Evolutionary conservation across 2,329 filamentous ascomycete species (phyloP).

Genomic region (Penicillium frequentans): DNA sequence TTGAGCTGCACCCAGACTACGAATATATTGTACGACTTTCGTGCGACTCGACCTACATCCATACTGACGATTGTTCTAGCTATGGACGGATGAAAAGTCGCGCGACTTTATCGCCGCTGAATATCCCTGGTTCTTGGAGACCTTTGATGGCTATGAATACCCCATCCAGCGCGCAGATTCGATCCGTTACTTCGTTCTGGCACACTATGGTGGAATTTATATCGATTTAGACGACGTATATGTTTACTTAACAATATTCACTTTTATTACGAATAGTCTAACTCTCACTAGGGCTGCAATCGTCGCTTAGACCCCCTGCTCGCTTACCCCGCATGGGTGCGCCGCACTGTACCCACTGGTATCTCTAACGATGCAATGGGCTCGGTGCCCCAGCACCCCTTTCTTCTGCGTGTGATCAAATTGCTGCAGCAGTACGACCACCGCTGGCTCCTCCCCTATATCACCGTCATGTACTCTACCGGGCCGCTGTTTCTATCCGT

Average conservation of each 20-base stretch:
- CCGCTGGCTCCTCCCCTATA: conserved; percentile 69
- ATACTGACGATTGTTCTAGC: conserved; percentile 46
- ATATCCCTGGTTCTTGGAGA: conserved; percentile 75
- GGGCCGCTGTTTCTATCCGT: conserved; percentile 75
- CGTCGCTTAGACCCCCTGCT: conserved; percentile 67
- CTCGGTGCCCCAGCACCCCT: conserved; percentile 68
- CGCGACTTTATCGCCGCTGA: conserved; percentile 70
- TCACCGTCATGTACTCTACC: conserved; percentile 77
- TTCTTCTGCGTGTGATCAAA: conserved; percentile 70
- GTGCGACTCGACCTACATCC: background rate
- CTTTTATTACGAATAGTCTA: background rate
- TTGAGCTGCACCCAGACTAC: conserved; percentile 67
- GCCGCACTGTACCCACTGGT: conserved; percentile 71
- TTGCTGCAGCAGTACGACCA: conserved; percentile 66
- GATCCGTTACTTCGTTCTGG: conserved; percentile 76
- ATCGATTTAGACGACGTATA: conserved; percentile 73
- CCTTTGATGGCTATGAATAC: conserved; percentile 71
- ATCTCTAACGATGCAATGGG: conserved; percentile 83
- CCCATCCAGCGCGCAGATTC: conserved; percentile 76
- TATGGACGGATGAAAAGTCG: conserved; percentile 73
- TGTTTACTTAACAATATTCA: background rate
- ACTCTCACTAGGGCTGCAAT: conserved; percentile 60
- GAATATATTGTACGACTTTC: conserved; percentile 64
- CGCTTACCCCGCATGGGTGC: conserved; percentile 68
- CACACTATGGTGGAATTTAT: conserved; percentile 76